Conservation (phyloP, 2,329 filamentous ascomycete genomes). For the Geoglossum cookeanum region DNA sequence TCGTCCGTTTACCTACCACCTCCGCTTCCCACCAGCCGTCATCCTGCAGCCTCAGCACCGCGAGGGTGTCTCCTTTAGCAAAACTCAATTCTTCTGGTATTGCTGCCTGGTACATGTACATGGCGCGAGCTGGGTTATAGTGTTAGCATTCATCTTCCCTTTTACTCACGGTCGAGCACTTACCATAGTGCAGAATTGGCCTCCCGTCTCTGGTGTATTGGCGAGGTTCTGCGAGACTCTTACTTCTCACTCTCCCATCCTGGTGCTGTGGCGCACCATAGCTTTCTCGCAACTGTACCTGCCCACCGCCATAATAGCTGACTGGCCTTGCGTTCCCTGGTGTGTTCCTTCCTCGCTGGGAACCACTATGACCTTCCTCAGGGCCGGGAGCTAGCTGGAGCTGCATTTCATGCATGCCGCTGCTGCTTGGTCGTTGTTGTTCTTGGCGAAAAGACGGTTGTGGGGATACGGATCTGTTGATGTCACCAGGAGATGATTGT, state of each 20-base stretch:
- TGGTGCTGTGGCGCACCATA: conserved; percentile 14
- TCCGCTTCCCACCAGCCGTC: conserved; percentile 99
- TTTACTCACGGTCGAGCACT: conserved; percentile 25
- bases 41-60: conserved; percentile 78
- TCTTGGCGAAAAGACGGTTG: conserved; percentile 29
- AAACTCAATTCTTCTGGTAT: conserved; percentile 93
- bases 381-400: conserved; percentile 26
- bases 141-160: not conserved
- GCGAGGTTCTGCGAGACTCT: conserved; percentile 72
- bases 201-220: conserved; percentile 74
- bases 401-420: conserved; percentile 36
- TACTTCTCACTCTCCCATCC: conserved; percentile 38
- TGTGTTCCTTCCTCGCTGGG: conserved; percentile 37
- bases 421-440: conserved; percentile 27
- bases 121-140: conserved; percentile 49
- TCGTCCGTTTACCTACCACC: conserved; percentile 44
- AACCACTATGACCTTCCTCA: conserved; percentile 37
- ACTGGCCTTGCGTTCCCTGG: conserved; percentile 22
- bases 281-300: conserved; percentile 6
- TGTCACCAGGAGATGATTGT: conserved; percentile 20
- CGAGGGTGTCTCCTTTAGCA: conserved; percentile 75
- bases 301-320: conserved; percentile 30
- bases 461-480: conserved; percentile 26
- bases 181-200: conserved; percentile 84
- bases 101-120: conserved; percentile 86